Base-by-base conservation (phyloP, 257 asterid species). In the Lavandula angustifolia region DNA sequence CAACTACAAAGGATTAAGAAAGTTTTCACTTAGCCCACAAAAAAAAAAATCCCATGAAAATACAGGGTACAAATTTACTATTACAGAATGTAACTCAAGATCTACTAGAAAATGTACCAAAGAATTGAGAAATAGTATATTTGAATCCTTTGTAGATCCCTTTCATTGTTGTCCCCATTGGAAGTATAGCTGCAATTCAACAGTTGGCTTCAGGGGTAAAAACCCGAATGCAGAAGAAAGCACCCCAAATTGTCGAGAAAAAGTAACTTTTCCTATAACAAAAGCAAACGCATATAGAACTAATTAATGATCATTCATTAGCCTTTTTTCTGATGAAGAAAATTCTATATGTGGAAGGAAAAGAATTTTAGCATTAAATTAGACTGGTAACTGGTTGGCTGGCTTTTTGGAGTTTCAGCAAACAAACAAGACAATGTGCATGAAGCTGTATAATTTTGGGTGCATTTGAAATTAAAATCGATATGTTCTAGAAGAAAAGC, bases 91-190 rank as follows among this genome's bases (percentile, higher is more conserved):
- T 9, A 48, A 62, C 1, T 56, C 38, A 42, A 40, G 69, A 65
- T 65, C 8, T 56, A 41, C 13, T 9, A 56, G 16, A 58, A 47
- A 13, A 29, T 59, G 43, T 79, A 87, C 95, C 95, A 67, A 87
- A 87, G 56, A 87, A 67, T 66, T 82, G 87, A 68, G 96, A 86
- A 10, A 82, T 61, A 12, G 91, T 81, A 49, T 79, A 85, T 66
- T 86, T 90, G 82, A 88, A 81, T 67, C 96, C 98, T 76, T 86
- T 91, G 75, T 70, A 88, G 64, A 88, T 73, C 63, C 96, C 96
- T 74, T 85, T 91, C 87, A 88, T 88, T 62, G 79, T 73, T 22
- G 94, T 80, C 61, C 82, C 89, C 85, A 81, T 84, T 27, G 31
- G 40, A 62, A 58, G 61, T 51, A 61, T 16, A 67, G 68, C 63